A percentile compares a stretch with the other conserved stretches of the same genome.
These are phyloP conservation scores for Yarrowia hollandica DNA, from an alignment of 805 yeast species.

Conservation along the genomic window DNA sequence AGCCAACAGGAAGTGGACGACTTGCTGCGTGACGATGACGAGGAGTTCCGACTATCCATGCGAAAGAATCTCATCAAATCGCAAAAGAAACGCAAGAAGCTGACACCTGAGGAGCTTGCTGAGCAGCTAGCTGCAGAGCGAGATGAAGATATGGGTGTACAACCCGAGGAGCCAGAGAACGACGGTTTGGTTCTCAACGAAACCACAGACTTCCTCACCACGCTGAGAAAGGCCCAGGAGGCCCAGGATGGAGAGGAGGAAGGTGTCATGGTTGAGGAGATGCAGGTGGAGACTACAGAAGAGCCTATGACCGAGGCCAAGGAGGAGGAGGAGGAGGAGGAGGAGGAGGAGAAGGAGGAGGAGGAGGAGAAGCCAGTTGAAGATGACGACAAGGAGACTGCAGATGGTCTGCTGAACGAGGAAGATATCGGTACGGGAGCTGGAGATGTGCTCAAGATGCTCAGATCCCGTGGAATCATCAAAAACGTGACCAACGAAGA, in stretches of 20 bases:
- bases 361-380: background rate
- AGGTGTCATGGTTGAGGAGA: constrained; percentile 27
- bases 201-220: constrained; percentile 46
- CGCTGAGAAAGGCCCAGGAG: constrained; percentile 30
- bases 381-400: too few species aligned
- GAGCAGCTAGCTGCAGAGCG: constrained; percentile 43
- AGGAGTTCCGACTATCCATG: constrained; percentile 42
- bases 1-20: constrained; percentile 41
- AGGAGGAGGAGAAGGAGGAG: background rate
- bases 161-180: background rate
- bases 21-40: constrained; percentile 43
- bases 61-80: constrained; percentile 39
- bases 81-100: constrained; percentile 30
- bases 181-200: constrained; percentile 46
- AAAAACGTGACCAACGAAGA: constrained; percentile 35
- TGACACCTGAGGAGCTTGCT: constrained; percentile 41
- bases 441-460: constrained; percentile 43
- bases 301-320: background rate
- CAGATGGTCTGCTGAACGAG: constrained; percentile 14
- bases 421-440: constrained; percentile 3
- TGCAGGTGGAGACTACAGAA: background rate
- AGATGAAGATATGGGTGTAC: constrained; percentile 35
- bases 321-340: background rate
- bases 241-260: constrained; percentile 20
- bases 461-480: constrained; percentile 40